Conservation (phyloP, 805 yeast genomes). For the Isabelozyma heimii region DNA sequence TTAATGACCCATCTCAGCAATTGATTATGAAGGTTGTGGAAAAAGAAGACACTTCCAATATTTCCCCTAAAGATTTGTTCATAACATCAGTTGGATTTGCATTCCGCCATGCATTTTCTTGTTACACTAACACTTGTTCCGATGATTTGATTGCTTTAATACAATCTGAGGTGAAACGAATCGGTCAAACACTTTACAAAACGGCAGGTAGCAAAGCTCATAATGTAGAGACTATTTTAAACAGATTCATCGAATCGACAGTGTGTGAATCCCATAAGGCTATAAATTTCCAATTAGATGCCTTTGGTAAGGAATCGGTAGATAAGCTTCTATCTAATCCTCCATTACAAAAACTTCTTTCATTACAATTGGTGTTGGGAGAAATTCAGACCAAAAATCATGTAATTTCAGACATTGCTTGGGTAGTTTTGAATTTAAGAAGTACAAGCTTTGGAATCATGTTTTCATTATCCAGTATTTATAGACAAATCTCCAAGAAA, state of each 20-base stretch:
- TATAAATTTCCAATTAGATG: slow-evolving; percentile 65
- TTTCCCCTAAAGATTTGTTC: slow-evolving; percentile 30
- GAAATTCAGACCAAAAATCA: slow-evolving; percentile 28
- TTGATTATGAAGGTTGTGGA: slow-evolving; percentile 19
- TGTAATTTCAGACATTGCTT: slow-evolving; percentile 48
- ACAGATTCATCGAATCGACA: slow-evolving; percentile 37
- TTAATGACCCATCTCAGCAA: slow-evolving; percentile 8
- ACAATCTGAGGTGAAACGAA: slow-evolving; percentile 41
- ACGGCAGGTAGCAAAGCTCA: slow-evolving; percentile 9
- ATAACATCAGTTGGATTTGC: slow-evolving; percentile 60
- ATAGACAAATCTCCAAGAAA: slow-evolving; percentile 65
- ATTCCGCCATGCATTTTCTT: slow-evolving; percentile 63
- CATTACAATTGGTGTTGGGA: slow-evolving; percentile 69
- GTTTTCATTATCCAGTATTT: slow-evolving; percentile 57
- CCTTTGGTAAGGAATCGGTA: slow-evolving; percentile 64
- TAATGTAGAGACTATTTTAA: slow-evolving; percentile 8
- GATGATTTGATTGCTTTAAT: slow-evolving; percentile 69
- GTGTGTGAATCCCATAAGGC: slow-evolving; percentile 73
- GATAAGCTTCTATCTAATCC: slow-evolving; percentile 75
- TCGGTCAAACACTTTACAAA: slow-evolving; percentile 9
- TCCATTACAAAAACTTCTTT: slow-evolving; percentile 67
- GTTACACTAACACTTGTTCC: slow-evolving; percentile 61
- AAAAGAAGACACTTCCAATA: slow-evolving; percentile 9
- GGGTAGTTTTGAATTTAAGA: slow-evolving; percentile 66
- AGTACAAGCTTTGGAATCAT: slow-evolving; percentile 69